Conservation (phyloP, 2,329 filamentous ascomycete genomes). For the Aspergillus sp. region DNA sequence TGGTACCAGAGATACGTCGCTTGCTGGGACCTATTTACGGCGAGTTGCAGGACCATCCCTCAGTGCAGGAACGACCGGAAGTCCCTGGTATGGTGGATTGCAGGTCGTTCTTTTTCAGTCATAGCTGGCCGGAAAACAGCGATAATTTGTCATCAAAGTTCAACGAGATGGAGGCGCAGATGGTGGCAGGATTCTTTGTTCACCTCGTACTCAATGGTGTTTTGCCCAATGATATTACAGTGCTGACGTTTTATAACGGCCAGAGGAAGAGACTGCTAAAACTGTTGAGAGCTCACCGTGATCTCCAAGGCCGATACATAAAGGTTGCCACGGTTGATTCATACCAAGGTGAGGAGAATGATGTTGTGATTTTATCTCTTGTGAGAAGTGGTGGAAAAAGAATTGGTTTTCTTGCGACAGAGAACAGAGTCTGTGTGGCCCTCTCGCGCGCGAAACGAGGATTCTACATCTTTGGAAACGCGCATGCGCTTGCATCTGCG, state of each 20-base stretch:
- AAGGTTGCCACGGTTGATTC: constrained; percentile 78
- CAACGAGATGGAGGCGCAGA: constrained; percentile 66
- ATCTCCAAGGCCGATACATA: constrained; percentile 40
- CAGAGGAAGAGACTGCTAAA: constrained; percentile 62
- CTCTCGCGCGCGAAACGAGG: constrained; percentile 67
- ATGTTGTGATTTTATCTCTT: constrained; percentile 71
- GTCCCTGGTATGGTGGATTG: constrained; percentile 58
- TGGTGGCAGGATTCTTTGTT: constrained; percentile 65
- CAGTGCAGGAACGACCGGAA: constrained; percentile 47
- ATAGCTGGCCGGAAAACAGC: constrained; percentile 57
- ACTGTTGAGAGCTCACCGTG: constrained; percentile 34
- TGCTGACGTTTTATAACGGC: constrained; percentile 83
- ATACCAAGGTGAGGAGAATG: constrained; percentile 88
- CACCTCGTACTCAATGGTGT: constrained; percentile 67
- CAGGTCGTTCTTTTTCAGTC: constrained; percentile 57
- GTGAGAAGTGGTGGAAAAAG: constrained; percentile 60
- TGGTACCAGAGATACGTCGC: constrained; percentile 62
- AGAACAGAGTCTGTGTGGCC: constrained; percentile 57
- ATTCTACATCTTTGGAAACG: constrained; percentile 80
- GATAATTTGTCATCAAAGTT: constrained; percentile 60
- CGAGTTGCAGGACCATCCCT: constrained; percentile 51
- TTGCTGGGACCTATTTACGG: constrained; percentile 58
- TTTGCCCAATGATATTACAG: constrained; percentile 57
- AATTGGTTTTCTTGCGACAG: constrained; percentile 68
- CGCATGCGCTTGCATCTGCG: constrained; percentile 43